These are phyloP conservation scores for Azolla pinnata DNA, from an alignment of 75 land plant genomes.

Conservation along the genomic window DNA sequence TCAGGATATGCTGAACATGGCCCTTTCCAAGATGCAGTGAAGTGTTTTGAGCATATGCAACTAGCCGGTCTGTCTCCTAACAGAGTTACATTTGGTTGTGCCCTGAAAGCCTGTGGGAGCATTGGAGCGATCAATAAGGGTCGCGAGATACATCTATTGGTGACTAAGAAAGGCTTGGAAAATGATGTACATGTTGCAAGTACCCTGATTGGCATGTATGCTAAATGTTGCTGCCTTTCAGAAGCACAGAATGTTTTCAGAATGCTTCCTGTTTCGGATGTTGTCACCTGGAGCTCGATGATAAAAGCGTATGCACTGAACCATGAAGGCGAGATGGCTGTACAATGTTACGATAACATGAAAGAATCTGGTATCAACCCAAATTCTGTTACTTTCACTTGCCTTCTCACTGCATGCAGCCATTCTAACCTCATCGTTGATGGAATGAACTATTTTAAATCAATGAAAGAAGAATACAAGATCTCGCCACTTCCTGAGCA, in stretches of 20 bases:
- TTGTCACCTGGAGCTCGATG: slow-evolving; percentile 19
- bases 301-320: slow-evolving; percentile 9
- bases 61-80: slow-evolving; percentile 8
- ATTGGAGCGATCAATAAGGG: not conserved
- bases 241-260: slow-evolving; percentile 13
- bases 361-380: slow-evolving; percentile 4
- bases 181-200: not conserved
- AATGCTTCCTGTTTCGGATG: slow-evolving; percentile 4
- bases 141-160: not conserved
- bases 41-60: slow-evolving; percentile 17
- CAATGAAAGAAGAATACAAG: slow-evolving; percentile 8
- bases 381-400: slow-evolving; percentile 10
- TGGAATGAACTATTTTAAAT: slow-evolving; percentile 5
- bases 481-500: slow-evolving; percentile 10
- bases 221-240: slow-evolving; percentile 9
- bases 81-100: not conserved
- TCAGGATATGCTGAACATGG: slow-evolving; percentile 32
- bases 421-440: slow-evolving; percentile 13
- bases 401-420: slow-evolving; percentile 17
- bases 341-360: slow-evolving; percentile 12
- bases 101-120: not conserved
- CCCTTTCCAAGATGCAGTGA: slow-evolving; percentile 16
- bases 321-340: slow-evolving; percentile 1
- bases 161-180: not conserved
- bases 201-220: slow-evolving; percentile 10